A percentile compares a stretch with the other conserved stretches of the same genome.
phyloP scores from a whole-genome alignment of 2,329 filamentous ascomycete genomes.

The Lithohypha guttulata region DNA sequence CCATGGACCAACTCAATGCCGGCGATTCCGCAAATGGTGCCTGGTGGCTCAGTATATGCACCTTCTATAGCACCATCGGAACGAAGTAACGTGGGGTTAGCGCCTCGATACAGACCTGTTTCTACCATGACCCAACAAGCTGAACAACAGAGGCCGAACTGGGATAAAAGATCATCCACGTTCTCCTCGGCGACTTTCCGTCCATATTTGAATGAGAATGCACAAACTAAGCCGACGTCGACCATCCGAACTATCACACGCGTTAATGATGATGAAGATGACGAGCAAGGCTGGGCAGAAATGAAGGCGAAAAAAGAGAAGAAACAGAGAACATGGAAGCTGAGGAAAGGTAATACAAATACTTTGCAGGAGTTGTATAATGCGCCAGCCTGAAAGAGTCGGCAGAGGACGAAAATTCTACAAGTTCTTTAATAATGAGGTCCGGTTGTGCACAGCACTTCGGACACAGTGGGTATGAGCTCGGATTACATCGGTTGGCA shows the following conservation, averaged over 20 bases:
- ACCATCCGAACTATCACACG: slow-evolving; percentile 20
- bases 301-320: slow-evolving; percentile 41
- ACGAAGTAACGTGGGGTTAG: slow-evolving; percentile 83
- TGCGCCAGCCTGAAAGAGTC: slow-evolving; percentile 36
- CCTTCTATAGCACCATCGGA: slow-evolving; percentile 92
- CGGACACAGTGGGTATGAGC: background rate
- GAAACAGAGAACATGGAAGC: slow-evolving; percentile 38
- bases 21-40: slow-evolving; percentile 23
- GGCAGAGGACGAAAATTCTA: background rate
- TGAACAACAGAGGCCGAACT: slow-evolving; percentile 12
- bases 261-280: slow-evolving; percentile 35
- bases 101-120: slow-evolving; percentile 82
- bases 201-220: slow-evolving; percentile 26
- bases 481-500: background rate
- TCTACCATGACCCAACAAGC: slow-evolving; percentile 43
- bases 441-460: background rate
- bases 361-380: slow-evolving; percentile 20
- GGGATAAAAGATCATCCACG: slow-evolving; percentile 24
- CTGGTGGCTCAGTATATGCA: slow-evolving; percentile 47
- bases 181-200: slow-evolving; percentile 27
- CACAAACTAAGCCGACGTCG: slow-evolving; percentile 22
- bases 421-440: background rate
- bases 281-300: slow-evolving; percentile 41
- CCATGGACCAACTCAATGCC: slow-evolving; percentile 29
- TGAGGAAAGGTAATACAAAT: slow-evolving; percentile 29